phyloP scores from a whole-genome alignment of 139 green algal genomes.

The Tetraselmis chui region DNA sequence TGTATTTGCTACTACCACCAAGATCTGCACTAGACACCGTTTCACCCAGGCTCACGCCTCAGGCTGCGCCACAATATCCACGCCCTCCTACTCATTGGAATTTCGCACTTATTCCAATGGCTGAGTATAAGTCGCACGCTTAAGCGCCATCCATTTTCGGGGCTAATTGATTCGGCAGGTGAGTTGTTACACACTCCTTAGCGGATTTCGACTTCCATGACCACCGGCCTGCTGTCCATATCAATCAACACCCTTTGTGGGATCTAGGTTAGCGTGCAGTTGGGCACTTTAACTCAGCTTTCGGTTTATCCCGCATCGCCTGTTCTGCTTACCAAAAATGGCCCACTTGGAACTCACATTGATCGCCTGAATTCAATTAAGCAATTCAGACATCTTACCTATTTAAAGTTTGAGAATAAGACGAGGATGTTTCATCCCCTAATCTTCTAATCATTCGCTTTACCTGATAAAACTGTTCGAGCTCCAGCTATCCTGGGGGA shows the following conservation, averaged over 20 bases:
- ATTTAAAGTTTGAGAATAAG: slow-evolving; percentile 97
- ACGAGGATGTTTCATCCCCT: slow-evolving; percentile 75
- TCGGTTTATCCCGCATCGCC: slow-evolving; percentile 93
- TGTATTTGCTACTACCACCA: too few relatives aligned
- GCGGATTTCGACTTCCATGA: slow-evolving; percentile 96
- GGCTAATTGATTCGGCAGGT: slow-evolving; percentile 95
- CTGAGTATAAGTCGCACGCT: slow-evolving; percentile 81
- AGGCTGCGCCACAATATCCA: slow-evolving; percentile 73
- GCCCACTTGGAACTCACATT: slow-evolving; percentile 82
- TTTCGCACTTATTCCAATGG: slow-evolving; percentile 79
- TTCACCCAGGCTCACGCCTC: slow-evolving; percentile 76
- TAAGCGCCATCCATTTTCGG: slow-evolving; percentile 93
- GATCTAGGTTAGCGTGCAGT: slow-evolving; percentile 89
- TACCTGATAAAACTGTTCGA: slow-evolving; percentile 81
- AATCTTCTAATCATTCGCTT: slow-evolving; percentile 91
- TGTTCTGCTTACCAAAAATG: slow-evolving; percentile 97
- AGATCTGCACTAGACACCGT: slow-evolving; percentile 80
- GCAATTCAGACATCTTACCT: slow-evolving; percentile 74
- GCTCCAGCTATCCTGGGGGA: slow-evolving; percentile 87
- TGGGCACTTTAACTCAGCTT: slow-evolving; percentile 81
- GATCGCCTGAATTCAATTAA: slow-evolving; percentile 72
- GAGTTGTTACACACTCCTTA: slow-evolving; percentile 98
- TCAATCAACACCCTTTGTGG: slow-evolving; percentile 93
- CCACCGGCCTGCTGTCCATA: slow-evolving; percentile 92
- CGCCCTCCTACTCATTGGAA: slow-evolving; percentile 85